Percentiles rank a stretch among this genome's conserved stretches.
phyloP scores from a whole-genome alignment of 768 basidiomycete genomes.

The Stropharia rugosoannulata region DNA sequence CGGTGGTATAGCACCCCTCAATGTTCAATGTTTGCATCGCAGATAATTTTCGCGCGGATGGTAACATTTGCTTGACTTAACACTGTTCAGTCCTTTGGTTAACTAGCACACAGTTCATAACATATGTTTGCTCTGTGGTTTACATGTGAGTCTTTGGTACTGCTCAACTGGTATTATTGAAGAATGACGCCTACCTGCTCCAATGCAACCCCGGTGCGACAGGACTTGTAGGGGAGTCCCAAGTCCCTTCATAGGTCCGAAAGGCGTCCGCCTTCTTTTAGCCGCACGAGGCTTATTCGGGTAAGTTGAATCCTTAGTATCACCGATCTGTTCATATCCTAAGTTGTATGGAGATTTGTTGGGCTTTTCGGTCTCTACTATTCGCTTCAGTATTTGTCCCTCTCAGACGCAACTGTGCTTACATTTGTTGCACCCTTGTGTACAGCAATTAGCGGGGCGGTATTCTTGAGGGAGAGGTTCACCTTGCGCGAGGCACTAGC shows the following conservation, averaged over 20 bases:
- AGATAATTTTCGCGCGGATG: too few species aligned
- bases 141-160: conserved; percentile 35
- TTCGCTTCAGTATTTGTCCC: conserved; percentile 69
- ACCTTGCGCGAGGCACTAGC: conserved; percentile 54
- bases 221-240: conserved; percentile 12
- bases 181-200: neutral
- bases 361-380: conserved; percentile 69
- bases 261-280: conserved; percentile 60
- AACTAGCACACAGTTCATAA: conserved; percentile 9
- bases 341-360: conserved; percentile 53
- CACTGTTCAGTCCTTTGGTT: neutral
- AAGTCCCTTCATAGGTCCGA: conserved; percentile 69
- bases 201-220: neutral
- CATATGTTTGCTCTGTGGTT: conserved; percentile 47
- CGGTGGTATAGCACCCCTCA: too few species aligned
- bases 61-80: too few species aligned
- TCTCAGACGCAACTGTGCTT: conserved; percentile 78
- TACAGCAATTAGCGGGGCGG: conserved; percentile 59
- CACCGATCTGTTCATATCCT: neutral
- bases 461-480: conserved; percentile 60
- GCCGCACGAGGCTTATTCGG: conserved; percentile 63
- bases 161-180: conserved; percentile 41
- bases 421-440: conserved; percentile 72
- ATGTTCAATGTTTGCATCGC: too few species aligned
- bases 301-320: conserved; percentile 26